Conservation (phyloP, 257 asterid genomes). For the Jasminum sambac region DNA sequence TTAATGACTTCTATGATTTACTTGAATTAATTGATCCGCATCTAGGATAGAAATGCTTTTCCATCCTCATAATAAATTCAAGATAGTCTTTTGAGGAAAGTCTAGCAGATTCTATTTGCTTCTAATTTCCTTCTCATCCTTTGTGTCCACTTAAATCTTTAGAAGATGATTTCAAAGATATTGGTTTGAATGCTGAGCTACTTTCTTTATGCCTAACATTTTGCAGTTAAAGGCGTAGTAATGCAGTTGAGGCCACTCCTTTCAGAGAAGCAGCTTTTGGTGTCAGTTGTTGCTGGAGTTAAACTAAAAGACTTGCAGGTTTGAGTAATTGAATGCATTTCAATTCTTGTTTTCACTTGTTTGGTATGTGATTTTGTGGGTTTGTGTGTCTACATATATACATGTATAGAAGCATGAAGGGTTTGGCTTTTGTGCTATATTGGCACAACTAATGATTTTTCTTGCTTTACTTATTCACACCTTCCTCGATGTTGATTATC, state of each 20-base stretch:
- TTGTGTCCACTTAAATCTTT: not conserved
- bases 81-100: not conserved
- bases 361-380: not conserved
- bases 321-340: conserved; percentile 22
- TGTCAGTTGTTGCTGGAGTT: conserved; percentile 93
- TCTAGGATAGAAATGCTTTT: not conserved
- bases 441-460: not conserved
- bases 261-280: conserved; percentile 76
- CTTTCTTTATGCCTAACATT: conserved; percentile 14
- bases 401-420: not conserved
- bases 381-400: too few relatives aligned
- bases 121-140: not conserved
- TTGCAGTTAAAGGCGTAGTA: conserved; percentile 69
- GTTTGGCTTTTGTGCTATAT: not conserved
- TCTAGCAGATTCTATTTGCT: conserved; percentile 10
- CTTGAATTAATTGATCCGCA: too few relatives aligned
- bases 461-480: not conserved
- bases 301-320: conserved; percentile 91
- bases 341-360: not conserved
- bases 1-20: too few relatives aligned
- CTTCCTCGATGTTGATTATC: conserved; percentile 7
- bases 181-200: conserved; percentile 3
- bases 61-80: not conserved
- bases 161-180: not conserved
- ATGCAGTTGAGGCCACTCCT: conserved; percentile 62